Conservation (phyloP, 306 rosid genomes). For the Citrullus mucosospermus region DNA sequence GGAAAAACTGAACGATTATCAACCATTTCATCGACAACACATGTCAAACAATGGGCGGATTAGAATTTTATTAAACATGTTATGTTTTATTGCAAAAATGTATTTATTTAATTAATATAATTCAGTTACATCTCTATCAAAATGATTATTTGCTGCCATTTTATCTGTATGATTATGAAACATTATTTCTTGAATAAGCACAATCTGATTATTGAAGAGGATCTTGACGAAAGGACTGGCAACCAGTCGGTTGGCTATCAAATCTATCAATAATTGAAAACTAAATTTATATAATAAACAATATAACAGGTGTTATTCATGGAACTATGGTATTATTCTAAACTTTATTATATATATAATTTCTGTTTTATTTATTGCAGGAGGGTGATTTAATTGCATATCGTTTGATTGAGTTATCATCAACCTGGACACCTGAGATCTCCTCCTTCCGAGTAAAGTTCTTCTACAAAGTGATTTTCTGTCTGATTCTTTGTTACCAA, state of each 20-base stretch:
- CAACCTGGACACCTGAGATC: constrained; percentile 84
- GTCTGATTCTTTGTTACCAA: background rate
- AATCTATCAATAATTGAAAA: background rate
- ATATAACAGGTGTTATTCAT: background rate
- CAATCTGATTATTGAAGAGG: background rate
- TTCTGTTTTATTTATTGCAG: constrained; percentile 30
- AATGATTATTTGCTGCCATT: background rate
- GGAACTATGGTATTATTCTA: background rate
- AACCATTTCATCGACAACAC: background rate
- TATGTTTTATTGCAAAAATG: background rate
- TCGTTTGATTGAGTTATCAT: constrained; percentile 72
- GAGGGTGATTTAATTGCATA: constrained; percentile 69
- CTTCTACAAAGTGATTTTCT: constrained; percentile 13
- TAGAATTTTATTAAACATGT: background rate
- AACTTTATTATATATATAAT: background rate
- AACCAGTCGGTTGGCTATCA: background rate
- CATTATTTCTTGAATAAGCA: background rate
- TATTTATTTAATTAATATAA: background rate
- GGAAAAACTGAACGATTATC: background rate
- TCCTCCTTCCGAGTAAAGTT: constrained; percentile 68
- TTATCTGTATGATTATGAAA: background rate
- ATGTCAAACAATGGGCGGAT: background rate
- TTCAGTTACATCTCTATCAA: background rate
- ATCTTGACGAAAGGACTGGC: background rate
- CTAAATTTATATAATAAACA: background rate